Percentiles rank a stretch among this genome's conserved stretches.
phyloP scores from a whole-genome alignment of 306 rosid genomes.

The Luffa acutangula region DNA sequence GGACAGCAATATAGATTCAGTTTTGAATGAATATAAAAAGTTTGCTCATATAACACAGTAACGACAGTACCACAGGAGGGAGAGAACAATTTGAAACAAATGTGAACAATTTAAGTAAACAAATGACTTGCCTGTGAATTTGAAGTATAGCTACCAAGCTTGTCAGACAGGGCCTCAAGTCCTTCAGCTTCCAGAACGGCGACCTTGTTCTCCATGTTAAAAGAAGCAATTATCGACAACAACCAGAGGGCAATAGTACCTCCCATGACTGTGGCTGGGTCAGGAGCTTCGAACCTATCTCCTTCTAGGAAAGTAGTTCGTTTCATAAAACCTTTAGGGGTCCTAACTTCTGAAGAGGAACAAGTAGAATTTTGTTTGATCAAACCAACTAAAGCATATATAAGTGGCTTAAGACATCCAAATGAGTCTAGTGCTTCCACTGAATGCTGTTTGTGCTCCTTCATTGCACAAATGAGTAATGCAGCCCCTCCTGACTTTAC shows the following conservation, averaged over 20 bases:
- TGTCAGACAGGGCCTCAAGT: slow-evolving; percentile 66
- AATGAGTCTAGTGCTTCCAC: slow-evolving; percentile 59
- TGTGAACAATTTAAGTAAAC: neutral
- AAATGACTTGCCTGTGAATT: slow-evolving; percentile 58
- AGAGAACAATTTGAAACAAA: neutral
- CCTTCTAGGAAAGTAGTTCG: slow-evolving; percentile 60
- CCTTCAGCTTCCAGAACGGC: slow-evolving; percentile 75
- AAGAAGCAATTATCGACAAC: slow-evolving; percentile 65
- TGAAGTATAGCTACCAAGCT: slow-evolving; percentile 57
- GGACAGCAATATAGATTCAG: neutral
- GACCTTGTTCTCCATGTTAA: slow-evolving; percentile 39
- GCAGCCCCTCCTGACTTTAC: slow-evolving; percentile 74
- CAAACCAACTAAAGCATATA: slow-evolving; percentile 67
- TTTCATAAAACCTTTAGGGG: slow-evolving; percentile 59
- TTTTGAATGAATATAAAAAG: neutral
- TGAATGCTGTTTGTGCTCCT: slow-evolving; percentile 55
- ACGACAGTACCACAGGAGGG: neutral
- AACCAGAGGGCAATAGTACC: slow-evolving; percentile 80
- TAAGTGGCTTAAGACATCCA: slow-evolving; percentile 47
- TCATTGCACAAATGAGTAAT: slow-evolving; percentile 71
- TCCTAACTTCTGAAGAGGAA: slow-evolving; percentile 44
- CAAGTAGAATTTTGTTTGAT: slow-evolving; percentile 43
- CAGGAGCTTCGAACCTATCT: slow-evolving; percentile 50
- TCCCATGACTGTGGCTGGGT: slow-evolving; percentile 58
- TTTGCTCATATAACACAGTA: neutral